Evolutionary conservation across 129 eudicot species (phyloP).

Genomic region (Sambucus nigra): DNA sequence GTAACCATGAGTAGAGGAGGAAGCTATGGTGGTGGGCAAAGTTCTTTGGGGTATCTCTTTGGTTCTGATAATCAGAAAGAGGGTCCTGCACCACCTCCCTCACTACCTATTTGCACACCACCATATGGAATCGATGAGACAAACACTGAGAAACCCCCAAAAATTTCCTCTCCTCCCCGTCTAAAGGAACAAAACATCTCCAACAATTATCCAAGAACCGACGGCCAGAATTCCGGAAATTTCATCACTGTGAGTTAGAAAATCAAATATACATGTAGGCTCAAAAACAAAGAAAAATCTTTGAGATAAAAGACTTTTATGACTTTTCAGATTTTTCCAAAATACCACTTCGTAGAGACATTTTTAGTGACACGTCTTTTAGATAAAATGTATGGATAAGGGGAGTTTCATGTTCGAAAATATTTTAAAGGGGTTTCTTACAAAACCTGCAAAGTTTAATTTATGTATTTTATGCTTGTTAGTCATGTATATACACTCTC

Average conservation of each 20-base stretch:
- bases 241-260: slow-evolving; percentile 34
- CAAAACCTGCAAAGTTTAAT: too few species aligned
- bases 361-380: too few species aligned
- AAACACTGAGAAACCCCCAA: slow-evolving; percentile 11
- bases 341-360: too few species aligned
- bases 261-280: too few species aligned
- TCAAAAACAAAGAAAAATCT: too few species aligned
- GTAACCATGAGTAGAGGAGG: slow-evolving; percentile 32
- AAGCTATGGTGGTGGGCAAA: slow-evolving; percentile 54
- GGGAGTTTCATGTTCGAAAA: too few species aligned
- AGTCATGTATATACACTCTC: too few species aligned
- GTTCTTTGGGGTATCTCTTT: slow-evolving; percentile 55
- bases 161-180: slow-evolving; percentile 12
- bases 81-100: slow-evolving; percentile 14
- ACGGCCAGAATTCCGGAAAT: slow-evolving; percentile 30
- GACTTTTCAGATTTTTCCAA: too few species aligned
- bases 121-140: slow-evolving; percentile 56
- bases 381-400: too few species aligned
- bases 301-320: too few species aligned
- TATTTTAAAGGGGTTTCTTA: too few species aligned
- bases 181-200: slow-evolving; percentile 14
- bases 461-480: too few species aligned
- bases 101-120: slow-evolving; percentile 20
- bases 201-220: slow-evolving; percentile 21
- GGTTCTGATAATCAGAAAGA: slow-evolving; percentile 28